Conservation (phyloP, 2,329 filamentous ascomycete species). For the Pezicula carpinea region DNA sequence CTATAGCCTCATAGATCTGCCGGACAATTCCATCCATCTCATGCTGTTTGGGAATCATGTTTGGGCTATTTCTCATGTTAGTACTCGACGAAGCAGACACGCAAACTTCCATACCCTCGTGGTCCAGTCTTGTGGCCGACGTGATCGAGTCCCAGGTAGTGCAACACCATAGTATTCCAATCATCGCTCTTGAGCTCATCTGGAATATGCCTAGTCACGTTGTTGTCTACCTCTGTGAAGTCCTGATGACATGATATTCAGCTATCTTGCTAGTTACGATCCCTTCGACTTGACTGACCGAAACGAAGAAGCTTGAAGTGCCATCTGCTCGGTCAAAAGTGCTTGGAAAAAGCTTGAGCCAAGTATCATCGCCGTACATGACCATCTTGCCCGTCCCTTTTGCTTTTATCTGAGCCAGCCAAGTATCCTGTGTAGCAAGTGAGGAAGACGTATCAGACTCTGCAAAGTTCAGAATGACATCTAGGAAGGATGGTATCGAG, state of each 20-base stretch:
- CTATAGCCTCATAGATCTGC: slow-evolving; percentile 72
- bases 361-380: slow-evolving; percentile 98
- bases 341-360: slow-evolving; percentile 91
- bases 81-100: not conserved
- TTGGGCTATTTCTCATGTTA: slow-evolving; percentile 49
- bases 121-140: slow-evolving; percentile 97
- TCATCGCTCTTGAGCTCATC: slow-evolving; percentile 71
- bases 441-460: slow-evolving; percentile 90
- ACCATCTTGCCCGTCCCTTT: slow-evolving; percentile 69
- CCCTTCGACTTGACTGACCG: slow-evolving; percentile 53
- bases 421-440: slow-evolving; percentile 85
- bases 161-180: slow-evolving; percentile 91
- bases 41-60: slow-evolving; percentile 87
- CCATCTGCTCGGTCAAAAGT: slow-evolving; percentile 86
- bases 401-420: slow-evolving; percentile 87
- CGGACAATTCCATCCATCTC: slow-evolving; percentile 89
- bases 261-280: slow-evolving; percentile 21
- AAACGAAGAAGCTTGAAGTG: slow-evolving; percentile 96
- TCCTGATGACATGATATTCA: slow-evolving; percentile 53
- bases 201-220: slow-evolving; percentile 87
- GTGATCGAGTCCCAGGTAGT: slow-evolving; percentile 93
- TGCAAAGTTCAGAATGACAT: slow-evolving; percentile 93
- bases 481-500: slow-evolving; percentile 95
- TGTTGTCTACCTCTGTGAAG: slow-evolving; percentile 96
- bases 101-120: slow-evolving; percentile 50